Conservation (phyloP, 2,329 filamentous ascomycete genomes). For the Paraphaeosphaeria sporulosa region DNA sequence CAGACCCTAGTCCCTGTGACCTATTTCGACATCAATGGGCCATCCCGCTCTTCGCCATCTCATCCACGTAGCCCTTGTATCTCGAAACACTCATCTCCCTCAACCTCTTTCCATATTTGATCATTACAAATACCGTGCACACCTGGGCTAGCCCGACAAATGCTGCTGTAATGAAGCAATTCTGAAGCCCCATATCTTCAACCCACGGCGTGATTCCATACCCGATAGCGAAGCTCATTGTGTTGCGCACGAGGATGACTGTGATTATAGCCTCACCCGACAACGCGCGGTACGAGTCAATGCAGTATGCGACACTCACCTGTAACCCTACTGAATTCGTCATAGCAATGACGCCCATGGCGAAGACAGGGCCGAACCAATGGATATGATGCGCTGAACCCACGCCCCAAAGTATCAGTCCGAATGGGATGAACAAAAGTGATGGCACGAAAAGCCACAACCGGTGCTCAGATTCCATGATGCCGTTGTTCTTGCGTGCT, state of each 20-base stretch:
- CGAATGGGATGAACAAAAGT: conserved; percentile 52
- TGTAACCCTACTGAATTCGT: conserved; percentile 56
- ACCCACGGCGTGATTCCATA: conserved; percentile 61
- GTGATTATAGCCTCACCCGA: conserved; percentile 60
- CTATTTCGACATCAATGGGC: conserved; percentile 19
- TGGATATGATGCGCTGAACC: conserved; percentile 56
- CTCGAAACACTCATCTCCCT: conserved; percentile 22
- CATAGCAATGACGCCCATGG: conserved; percentile 55
- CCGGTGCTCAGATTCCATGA: conserved; percentile 48
- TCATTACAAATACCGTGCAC: conserved; percentile 52
- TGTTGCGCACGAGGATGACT: conserved; percentile 60
- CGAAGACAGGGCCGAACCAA: conserved; percentile 57
- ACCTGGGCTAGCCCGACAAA: conserved; percentile 54
- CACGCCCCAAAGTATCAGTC: conserved; percentile 58
- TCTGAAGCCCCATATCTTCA: conserved; percentile 51
- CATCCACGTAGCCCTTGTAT: conserved; percentile 26
- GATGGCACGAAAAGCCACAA: conserved; percentile 49
- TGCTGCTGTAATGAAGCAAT: conserved; percentile 54
- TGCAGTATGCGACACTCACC: conserved; percentile 55
- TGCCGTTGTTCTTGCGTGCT: conserved; percentile 45
- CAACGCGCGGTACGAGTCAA: conserved; percentile 59
- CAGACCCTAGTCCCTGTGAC: background rate
- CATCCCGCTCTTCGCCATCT: conserved; percentile 30
- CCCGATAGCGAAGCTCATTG: conserved; percentile 59
- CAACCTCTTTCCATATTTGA: conserved; percentile 58